phyloP scores from a whole-genome alignment of 2,329 filamentous ascomycete genomes.

The Atkinsonella texensis region DNA sequence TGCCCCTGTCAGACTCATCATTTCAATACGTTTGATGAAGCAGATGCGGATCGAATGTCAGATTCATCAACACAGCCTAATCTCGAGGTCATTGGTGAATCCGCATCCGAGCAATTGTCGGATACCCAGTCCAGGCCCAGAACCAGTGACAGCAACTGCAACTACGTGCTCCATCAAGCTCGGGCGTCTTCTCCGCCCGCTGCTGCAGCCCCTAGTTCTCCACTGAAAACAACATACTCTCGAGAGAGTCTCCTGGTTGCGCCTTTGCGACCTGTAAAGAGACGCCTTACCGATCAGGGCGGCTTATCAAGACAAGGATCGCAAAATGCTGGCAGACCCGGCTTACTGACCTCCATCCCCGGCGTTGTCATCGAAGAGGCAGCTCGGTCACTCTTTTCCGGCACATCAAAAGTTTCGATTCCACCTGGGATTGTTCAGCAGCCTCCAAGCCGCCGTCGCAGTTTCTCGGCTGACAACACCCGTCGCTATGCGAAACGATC shows the following conservation, averaged over 20 bases:
- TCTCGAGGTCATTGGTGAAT: slow-evolving; percentile 38
- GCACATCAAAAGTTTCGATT: slow-evolving; percentile 15
- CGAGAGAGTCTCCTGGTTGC: slow-evolving; percentile 49
- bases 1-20: not conserved
- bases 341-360: slow-evolving; percentile 44
- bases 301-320: slow-evolving; percentile 38
- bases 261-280: slow-evolving; percentile 37
- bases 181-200: slow-evolving; percentile 18
- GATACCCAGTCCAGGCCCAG: slow-evolving; percentile 22
- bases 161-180: slow-evolving; percentile 42
- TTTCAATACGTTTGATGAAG: not conserved
- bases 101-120: slow-evolving; percentile 29
- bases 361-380: slow-evolving; percentile 41
- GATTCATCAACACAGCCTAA: slow-evolving; percentile 35
- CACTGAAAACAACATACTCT: slow-evolving; percentile 33
- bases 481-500: slow-evolving; percentile 15
- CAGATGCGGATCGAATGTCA: slow-evolving; percentile 27
- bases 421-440: not conserved
- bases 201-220: not conserved
- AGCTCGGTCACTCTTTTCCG: slow-evolving; percentile 20
- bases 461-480: not conserved
- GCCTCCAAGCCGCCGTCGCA: not conserved
- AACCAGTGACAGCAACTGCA: slow-evolving; percentile 31
- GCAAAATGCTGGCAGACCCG: slow-evolving; percentile 39
- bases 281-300: slow-evolving; percentile 35